These are phyloP conservation scores for Nasturtium officinale DNA, from an alignment of 345 rosid genomes.

Conservation along the genomic window DNA sequence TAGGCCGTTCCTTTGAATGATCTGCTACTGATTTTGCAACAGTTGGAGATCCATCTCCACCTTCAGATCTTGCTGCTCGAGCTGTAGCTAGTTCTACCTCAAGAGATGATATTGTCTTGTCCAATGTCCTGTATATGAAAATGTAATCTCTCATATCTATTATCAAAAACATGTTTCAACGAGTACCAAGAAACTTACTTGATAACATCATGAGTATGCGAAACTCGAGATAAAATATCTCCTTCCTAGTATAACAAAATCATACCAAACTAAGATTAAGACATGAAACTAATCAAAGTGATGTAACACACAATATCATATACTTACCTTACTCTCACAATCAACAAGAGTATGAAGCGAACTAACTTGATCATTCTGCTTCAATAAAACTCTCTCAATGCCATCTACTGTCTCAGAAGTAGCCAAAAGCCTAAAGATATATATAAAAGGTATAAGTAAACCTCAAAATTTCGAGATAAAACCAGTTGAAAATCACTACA, in stretches of 20 bases:
- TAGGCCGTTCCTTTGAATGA: slow-evolving; percentile 58
- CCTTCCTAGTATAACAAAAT: slow-evolving; percentile 53
- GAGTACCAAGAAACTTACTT: slow-evolving; percentile 49
- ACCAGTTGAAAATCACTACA: neutral
- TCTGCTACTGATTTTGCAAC: slow-evolving; percentile 50
- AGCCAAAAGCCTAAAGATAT: slow-evolving; percentile 58
- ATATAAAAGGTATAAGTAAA: neutral
- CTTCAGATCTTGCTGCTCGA: slow-evolving; percentile 43
- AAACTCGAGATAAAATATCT: slow-evolving; percentile 84
- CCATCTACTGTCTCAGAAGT: slow-evolving; percentile 50
- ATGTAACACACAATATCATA: slow-evolving; percentile 16
- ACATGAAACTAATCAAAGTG: neutral
- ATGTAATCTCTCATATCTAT: neutral
- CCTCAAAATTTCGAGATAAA: neutral
- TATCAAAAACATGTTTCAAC: slow-evolving; percentile 15
- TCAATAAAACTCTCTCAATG: slow-evolving; percentile 44
- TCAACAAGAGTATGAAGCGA: slow-evolving; percentile 55
- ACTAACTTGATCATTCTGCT: slow-evolving; percentile 44
- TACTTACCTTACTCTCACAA: slow-evolving; percentile 79
- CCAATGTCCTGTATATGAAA: slow-evolving; percentile 57
- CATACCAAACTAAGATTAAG: slow-evolving; percentile 51
- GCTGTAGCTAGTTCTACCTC: slow-evolving; percentile 67
- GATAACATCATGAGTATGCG: slow-evolving; percentile 90
- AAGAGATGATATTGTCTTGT: slow-evolving; percentile 63
- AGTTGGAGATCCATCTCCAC: slow-evolving; percentile 46